A percentile compares a stretch with the other conserved stretches of the same genome.
Evolutionary conservation across 2,329 filamentous ascomycete genomes (phyloP).

Genomic region (Aaosphaeria arxii): DNA sequence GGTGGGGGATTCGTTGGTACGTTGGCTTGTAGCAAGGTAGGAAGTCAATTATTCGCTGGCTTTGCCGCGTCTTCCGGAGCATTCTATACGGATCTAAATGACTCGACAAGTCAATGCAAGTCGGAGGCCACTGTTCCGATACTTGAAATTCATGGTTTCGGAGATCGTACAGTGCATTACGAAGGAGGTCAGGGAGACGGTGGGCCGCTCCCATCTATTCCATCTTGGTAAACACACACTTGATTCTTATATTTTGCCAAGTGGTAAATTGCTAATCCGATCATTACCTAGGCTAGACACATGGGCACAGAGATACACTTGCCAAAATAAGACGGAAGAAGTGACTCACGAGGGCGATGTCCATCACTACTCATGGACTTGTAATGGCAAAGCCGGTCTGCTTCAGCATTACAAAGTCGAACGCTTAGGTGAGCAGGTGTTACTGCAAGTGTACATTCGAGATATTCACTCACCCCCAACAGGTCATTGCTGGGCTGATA

Average conservation of each 20-base stretch:
- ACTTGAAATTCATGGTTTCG: constrained; percentile 51
- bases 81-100: constrained; percentile 44
- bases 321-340: constrained; percentile 27
- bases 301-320: constrained; percentile 44
- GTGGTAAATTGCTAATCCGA: neutral
- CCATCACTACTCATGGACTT: constrained; percentile 45
- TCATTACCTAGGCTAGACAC: constrained; percentile 24
- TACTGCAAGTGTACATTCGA: too few species aligned
- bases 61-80: constrained; percentile 47
- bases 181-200: constrained; percentile 42
- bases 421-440: constrained; percentile 33
- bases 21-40: constrained; percentile 42
- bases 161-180: constrained; percentile 48
- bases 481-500: constrained; percentile 49
- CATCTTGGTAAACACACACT: constrained; percentile 35
- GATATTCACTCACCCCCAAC: too few species aligned
- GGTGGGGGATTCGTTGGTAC: constrained; percentile 49
- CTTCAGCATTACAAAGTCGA: constrained; percentile 48
- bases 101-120: constrained; percentile 39
- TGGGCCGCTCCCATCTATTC: constrained; percentile 45
- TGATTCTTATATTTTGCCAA: neutral
- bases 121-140: constrained; percentile 42
- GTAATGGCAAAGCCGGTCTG: constrained; percentile 30
- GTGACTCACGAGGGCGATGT: constrained; percentile 40
- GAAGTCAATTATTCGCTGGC: constrained; percentile 44